Evolutionary conservation across 495 filamentous ascomycete species (phyloP).

Genomic region (Penicillium flavigenum): DNA sequence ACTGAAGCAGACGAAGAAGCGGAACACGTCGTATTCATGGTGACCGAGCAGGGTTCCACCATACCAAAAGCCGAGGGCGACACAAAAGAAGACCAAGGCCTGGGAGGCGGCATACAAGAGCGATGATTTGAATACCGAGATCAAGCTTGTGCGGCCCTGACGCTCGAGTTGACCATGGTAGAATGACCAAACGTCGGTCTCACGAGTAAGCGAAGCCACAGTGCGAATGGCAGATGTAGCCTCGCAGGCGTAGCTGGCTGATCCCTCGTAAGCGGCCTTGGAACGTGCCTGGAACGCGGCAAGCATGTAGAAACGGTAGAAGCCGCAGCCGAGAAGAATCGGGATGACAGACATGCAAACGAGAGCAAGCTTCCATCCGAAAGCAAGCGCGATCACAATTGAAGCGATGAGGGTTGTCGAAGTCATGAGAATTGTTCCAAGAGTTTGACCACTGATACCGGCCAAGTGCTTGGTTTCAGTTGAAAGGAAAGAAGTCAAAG

Average conservation of each 20-base stretch:
- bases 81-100: constrained; percentile 73
- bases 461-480: constrained; percentile 83
- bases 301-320: constrained; percentile 83
- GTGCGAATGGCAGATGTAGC: constrained; percentile 89
- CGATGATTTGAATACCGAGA: constrained; percentile 66
- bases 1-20: constrained; percentile 83
- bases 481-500: constrained; percentile 79
- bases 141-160: constrained; percentile 61
- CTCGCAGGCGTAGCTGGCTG: constrained; percentile 85
- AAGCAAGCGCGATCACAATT: constrained; percentile 60
- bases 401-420: constrained; percentile 70
- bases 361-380: constrained; percentile 90
- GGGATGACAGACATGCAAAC: constrained; percentile 80
- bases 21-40: constrained; percentile 66
- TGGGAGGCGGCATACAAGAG: constrained; percentile 77
- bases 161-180: constrained; percentile 68
- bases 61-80: constrained; percentile 94
- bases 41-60: constrained; percentile 76
- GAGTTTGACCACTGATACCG: constrained; percentile 74
- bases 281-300: constrained; percentile 68
- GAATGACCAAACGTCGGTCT: constrained; percentile 69
- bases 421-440: constrained; percentile 77
- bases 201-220: constrained; percentile 84
- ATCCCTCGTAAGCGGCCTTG: constrained; percentile 69
- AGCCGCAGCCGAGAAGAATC: constrained; percentile 74